Base-by-base conservation (phyloP, 2,329 filamentous ascomycete species). In the Diatrype stigma region DNA sequence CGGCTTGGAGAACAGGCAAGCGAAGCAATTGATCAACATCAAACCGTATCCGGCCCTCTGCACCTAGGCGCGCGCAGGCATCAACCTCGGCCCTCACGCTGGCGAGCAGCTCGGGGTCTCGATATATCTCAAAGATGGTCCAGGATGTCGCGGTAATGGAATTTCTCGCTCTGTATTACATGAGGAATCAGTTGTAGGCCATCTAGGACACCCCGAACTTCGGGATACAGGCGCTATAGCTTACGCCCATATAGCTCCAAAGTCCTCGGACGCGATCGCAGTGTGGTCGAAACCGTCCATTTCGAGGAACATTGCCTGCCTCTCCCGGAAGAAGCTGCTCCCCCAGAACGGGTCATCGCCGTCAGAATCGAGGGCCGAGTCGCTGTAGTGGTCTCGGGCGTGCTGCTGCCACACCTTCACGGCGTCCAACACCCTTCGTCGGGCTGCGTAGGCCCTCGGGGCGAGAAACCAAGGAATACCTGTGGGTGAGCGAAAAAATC, bases 171-270 rank as follows among this genome's bases (percentile, higher is more conserved):
- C 60, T 64, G 19, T 42, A n/a, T n/a, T n/a, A n/a, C n/a, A n/a
- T 23, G 7, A 47, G n/a, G 48, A 35, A 17, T 59, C 45, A 61
- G 55, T 32, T 30, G 14, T 5, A 30, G 44, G 26, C 14, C 21
- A 3, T 54, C n/a, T 34, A 2, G 48, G 47, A 1, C 6, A n/a
- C n/a, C n/a, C n/a, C n/a, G n/a, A n/a, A n/a, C n/a, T n/a, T 38
- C 6, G 16, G 26, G 12, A 47, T 51, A 48, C 23, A 48, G 40
- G 10, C 4, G 32, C 11, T 37, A 6, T 45, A 49, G 49, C 60
- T 57, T 57, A 63, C 61, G 60, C 60, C 61, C 59, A 63, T 52
- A 62, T 62, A 46, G 57, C 57, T 17, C 60, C 58, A 30, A 63
- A 60, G 46, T 62, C 61, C 28, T 57, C 49, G 34, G 60, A 62